These are phyloP conservation scores for Brassica juncea DNA, from an alignment of 345 rosid species.

Conservation along the genomic window DNA sequence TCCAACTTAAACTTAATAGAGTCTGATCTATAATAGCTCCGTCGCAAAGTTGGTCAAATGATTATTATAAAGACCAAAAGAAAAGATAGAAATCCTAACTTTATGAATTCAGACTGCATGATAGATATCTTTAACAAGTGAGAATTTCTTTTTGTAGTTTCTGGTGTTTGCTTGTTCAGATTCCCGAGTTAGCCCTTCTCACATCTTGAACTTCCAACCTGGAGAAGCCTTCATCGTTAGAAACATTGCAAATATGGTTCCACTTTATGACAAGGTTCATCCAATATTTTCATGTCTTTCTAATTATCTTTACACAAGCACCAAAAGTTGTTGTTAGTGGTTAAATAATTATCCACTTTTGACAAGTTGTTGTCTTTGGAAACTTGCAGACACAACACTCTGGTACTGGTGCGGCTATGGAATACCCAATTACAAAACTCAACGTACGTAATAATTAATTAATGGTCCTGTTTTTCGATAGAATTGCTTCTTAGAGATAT, in stretches of 20 bases:
- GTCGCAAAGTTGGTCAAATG: too few relatives aligned
- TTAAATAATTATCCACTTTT: background rate
- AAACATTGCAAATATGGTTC: conserved; percentile 97
- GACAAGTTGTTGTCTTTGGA: background rate
- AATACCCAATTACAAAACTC: conserved; percentile 85
- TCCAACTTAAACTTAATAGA: too few relatives aligned
- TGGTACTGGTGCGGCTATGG: conserved; percentile 88
- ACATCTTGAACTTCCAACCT: conserved; percentile 82
- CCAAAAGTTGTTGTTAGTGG: background rate
- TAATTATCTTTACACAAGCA: background rate
- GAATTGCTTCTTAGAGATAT: background rate
- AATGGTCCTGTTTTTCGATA: background rate
- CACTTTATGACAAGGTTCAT: conserved; percentile 67
- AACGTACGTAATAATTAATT: conserved; percentile 49
- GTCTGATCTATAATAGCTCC: too few relatives aligned
- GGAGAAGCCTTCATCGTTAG: conserved; percentile 95
- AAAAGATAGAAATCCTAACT: background rate
- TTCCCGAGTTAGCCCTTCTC: conserved; percentile 93
- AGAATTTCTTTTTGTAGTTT: conserved; percentile 32
- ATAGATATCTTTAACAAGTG: background rate
- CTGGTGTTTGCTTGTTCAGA: conserved; percentile 97
- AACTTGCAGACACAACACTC: conserved; percentile 63
- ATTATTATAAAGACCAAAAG: background rate
- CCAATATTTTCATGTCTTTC: background rate
- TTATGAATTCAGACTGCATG: background rate